Evolutionary conservation across 345 rosid species (phyloP), one percentile per base, ranked within the genome.

Genomic region (Melaleuca quinquenervia): DNA sequence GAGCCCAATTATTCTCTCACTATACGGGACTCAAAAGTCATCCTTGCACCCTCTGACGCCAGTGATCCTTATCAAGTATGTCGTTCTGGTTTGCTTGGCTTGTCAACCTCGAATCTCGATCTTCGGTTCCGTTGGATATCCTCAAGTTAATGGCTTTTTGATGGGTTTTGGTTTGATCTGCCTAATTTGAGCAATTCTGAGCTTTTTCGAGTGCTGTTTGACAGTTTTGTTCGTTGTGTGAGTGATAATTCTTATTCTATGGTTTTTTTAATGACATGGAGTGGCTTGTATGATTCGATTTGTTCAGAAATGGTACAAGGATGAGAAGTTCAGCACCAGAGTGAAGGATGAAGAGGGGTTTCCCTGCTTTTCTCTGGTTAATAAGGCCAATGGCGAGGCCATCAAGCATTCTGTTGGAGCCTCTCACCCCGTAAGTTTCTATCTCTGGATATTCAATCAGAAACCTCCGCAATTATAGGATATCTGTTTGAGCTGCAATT

Each of bases 301-400:
- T 83, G 41, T 87, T 84, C 86, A 97, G 99, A 92, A 92, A 86
- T 97, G 99, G 99, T 94, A 87, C 90, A 97, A 94, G 91, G 98
- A 94, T 83, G 96, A 96, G 93, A 97, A 92, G 89, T 94, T 85
- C 90, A 94, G 96, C 88, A 94, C 96, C 18, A 89, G 92, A 70
- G 98, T 95, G 82, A 97, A 95, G 87, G 98, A 97, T 84, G 93
- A 88, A 85, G 98, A 92, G 36, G 98, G 98, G 10, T 89, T 29
- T 62, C 98, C 99, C n/a, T 87, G 93, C 91, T 96, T 97, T 88
- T 87, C 98, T 87, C 90, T 97, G 85, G 95, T 97, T 26, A 97
- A 97, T 88, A 96, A 95, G 89, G 96, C 93, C 82, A 94, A 96
- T 82, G 96, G 98, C 82, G 92, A 93, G 90, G 99, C 98, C 78